phyloP scores from a whole-genome alignment of 106 monocot species.

The Agapanthus africanus region DNA sequence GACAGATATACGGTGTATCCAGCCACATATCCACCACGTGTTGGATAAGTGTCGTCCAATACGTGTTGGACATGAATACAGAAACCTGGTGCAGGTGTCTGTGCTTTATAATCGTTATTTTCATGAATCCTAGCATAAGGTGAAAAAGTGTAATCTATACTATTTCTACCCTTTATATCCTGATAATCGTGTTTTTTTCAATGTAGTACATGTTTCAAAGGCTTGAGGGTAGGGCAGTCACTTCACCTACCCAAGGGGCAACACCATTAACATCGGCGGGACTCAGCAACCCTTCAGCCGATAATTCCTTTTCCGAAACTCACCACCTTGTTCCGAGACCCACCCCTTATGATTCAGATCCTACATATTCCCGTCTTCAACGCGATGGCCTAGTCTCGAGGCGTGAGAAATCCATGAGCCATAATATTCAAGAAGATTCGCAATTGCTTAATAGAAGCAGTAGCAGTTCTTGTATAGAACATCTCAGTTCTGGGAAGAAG shows the following conservation, averaged over 20 bases:
- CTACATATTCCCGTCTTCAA: no score
- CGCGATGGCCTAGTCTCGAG: conserved; percentile 77
- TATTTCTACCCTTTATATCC: no score
- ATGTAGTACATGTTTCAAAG: conserved; percentile 49
- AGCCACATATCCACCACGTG: no score
- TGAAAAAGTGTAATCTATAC: no score
- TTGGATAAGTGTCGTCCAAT: no score
- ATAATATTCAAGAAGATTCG: conserved; percentile 43
- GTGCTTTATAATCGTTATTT: no score
- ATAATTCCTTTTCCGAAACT: conserved; percentile 45
- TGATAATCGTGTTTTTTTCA: no score
- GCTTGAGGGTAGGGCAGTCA: conserved; percentile 42
- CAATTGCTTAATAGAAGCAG: conserved; percentile 47
- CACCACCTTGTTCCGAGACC: conserved; percentile 65
- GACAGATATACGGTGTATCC: no score
- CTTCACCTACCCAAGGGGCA: conserved; percentile 41
- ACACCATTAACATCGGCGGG: conserved; percentile 39
- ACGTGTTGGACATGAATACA: no score
- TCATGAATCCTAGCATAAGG: no score
- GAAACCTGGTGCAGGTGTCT: no score
- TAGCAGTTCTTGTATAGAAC: conserved; percentile 44
- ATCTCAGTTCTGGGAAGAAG: conserved; percentile 41
- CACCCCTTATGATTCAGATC: conserved; percentile 37
- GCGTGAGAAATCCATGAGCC: conserved; percentile 46
- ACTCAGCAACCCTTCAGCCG: conserved; percentile 21